These are phyloP conservation scores for Quercus ilex DNA, from an alignment of 306 rosid genomes.

Conservation along the genomic window DNA sequence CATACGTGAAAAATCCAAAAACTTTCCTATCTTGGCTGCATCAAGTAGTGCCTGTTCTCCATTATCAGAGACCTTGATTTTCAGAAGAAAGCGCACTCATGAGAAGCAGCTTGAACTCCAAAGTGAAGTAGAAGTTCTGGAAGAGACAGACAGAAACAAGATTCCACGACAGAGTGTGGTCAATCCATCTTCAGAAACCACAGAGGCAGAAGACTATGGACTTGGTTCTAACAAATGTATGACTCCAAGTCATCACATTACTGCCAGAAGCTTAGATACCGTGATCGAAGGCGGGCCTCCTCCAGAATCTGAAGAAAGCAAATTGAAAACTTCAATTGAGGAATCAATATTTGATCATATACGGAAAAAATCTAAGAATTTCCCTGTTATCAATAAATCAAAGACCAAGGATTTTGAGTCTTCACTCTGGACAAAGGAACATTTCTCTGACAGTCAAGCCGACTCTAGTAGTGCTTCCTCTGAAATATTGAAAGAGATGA, in stretches of 20 bases:
- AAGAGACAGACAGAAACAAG: constrained; percentile 28
- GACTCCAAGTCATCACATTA: constrained; percentile 20
- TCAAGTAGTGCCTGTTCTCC: constrained; percentile 42
- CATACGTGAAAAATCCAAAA: constrained; percentile 86
- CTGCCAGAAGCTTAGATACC: constrained; percentile 34
- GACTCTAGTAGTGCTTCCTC: constrained; percentile 20
- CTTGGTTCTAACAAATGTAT: constrained; percentile 9
- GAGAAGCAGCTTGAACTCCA: constrained; percentile 47
- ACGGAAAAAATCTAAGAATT: constrained; percentile 50
- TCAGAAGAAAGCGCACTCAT: constrained; percentile 42
- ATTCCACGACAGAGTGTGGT: constrained; percentile 27
- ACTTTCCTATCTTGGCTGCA: constrained; percentile 45
- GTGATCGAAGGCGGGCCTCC: constrained; percentile 34
- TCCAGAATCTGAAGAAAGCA: constrained; percentile 41
- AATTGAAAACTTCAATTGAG: constrained; percentile 34
- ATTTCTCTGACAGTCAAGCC: constrained; percentile 12
- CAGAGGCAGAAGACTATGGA: constrained; percentile 21
- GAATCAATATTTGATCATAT: constrained; percentile 66
- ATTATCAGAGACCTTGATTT: constrained; percentile 41
- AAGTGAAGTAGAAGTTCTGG: constrained; percentile 51
- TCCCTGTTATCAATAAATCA: constrained; percentile 42
- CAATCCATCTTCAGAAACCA: constrained; percentile 35
- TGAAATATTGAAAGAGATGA: constrained; percentile 27
- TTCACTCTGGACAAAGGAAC: constrained; percentile 26
- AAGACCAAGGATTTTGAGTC: constrained; percentile 27